phyloP scores from a whole-genome alignment of 805 yeast genomes.

The Lachancea waltii region DNA sequence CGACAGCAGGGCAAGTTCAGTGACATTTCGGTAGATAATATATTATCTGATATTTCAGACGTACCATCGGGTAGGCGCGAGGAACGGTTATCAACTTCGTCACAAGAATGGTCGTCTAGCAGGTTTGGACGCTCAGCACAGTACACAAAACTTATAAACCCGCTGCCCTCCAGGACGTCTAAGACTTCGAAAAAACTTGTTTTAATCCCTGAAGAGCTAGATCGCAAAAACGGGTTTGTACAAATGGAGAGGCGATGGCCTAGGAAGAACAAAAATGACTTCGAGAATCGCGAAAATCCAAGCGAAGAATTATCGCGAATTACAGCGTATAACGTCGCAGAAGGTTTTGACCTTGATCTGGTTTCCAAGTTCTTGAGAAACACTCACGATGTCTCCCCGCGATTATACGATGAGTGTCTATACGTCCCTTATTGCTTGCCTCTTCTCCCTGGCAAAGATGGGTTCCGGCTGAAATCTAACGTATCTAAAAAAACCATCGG shows the following conservation, averaged over 20 bases:
- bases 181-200: conserved; percentile 83
- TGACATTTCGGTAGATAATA: conserved; percentile 73
- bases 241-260: conserved; percentile 4
- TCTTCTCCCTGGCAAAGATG: conserved; percentile 73
- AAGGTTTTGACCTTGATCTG: conserved; percentile 60
- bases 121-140: conserved; percentile 6
- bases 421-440: conserved; percentile 89
- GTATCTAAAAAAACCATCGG: conserved; percentile 35
- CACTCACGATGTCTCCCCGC: conserved; percentile 76
- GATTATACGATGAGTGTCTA: conserved; percentile 87
- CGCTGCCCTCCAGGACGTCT: conserved; percentile 59
- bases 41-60: conserved; percentile 72
- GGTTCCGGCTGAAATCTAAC: conserved; percentile 69
- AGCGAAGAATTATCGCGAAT: conserved; percentile 62
- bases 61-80: conserved; percentile 67
- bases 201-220: conserved; percentile 58
- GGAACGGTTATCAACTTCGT: conserved; percentile 37
- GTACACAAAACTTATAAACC: conserved; percentile 23
- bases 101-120: conserved; percentile 22
- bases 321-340: conserved; percentile 88
- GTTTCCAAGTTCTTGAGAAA: conserved; percentile 58
- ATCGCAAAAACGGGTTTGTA: neutral
- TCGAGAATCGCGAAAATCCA: conserved; percentile 31
- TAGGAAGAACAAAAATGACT: conserved; percentile 37
- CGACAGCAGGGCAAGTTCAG: conserved; percentile 44